These are phyloP conservation scores for Chalaropsis ovoidea DNA, from an alignment of 2,329 filamentous ascomycete genomes.

Conservation along the genomic window DNA sequence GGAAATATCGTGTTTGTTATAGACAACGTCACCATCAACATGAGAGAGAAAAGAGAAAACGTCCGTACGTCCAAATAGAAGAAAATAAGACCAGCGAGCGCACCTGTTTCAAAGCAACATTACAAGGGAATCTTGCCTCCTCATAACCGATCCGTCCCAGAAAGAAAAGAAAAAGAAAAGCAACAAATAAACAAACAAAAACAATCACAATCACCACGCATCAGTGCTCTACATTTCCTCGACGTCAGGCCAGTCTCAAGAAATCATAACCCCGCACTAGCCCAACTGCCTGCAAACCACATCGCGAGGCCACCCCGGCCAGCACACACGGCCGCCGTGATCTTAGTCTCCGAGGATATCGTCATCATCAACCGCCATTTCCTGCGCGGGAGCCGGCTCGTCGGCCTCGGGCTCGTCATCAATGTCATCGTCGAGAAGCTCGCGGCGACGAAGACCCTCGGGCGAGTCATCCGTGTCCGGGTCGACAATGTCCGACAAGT, in stretches of 20 bases:
- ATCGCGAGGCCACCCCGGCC: background rate
- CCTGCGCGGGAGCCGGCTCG: conserved; percentile 19
- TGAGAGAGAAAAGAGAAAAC: conserved; percentile 5
- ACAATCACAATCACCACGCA: conserved; percentile 16
- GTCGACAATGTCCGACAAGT: conserved; percentile 23
- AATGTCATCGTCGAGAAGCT: conserved; percentile 43
- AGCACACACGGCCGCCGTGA: background rate
- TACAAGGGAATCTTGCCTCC: conserved; percentile 13
- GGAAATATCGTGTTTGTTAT: background rate
- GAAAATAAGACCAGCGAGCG: conserved; percentile 25
- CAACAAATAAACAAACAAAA: conserved; percentile 22
- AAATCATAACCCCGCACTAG: background rate
- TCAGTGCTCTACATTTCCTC: background rate
- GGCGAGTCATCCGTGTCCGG: conserved; percentile 41
- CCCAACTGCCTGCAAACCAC: background rate
- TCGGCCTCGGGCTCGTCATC: conserved; percentile 35
- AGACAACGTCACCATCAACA: background rate
- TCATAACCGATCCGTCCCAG: conserved; percentile 15
- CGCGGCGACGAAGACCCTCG: conserved; percentile 47
- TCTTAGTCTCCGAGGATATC: conserved; percentile 36
- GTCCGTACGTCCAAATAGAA: background rate
- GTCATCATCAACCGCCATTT: conserved; percentile 27
- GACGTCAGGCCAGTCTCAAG: background rate
- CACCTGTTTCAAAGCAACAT: conserved; percentile 8
- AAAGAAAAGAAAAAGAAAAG: conserved; percentile 24